Evolutionary conservation across 2,329 filamentous ascomycete species (phyloP).

Genomic region (Aspergillus amoenus): DNA sequence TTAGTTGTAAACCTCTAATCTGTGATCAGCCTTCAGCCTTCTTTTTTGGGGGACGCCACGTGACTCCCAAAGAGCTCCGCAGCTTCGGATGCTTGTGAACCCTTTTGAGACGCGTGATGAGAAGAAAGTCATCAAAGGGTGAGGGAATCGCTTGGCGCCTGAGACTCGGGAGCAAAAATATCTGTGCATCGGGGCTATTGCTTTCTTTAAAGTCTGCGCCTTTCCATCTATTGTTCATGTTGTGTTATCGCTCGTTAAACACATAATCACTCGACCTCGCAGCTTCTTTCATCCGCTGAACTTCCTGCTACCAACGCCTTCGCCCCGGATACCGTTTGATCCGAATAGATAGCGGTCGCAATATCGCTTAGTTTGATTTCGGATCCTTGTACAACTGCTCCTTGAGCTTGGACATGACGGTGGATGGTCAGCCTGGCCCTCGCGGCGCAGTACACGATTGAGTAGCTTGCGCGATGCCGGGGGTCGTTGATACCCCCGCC

Average conservation of each 20-base stretch:
- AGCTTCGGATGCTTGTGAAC: constrained; percentile 8
- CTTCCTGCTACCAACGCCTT: not conserved
- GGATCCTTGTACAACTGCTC: constrained; percentile 11
- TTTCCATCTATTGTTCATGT: not conserved
- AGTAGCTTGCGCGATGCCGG: constrained; percentile 40
- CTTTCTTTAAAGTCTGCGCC: not conserved
- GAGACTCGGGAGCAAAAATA: not conserved
- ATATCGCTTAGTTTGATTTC: not conserved
- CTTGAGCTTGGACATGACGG: constrained; percentile 38
- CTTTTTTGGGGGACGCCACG: constrained; percentile 5
- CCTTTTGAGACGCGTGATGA: constrained; percentile 3
- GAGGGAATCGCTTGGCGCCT: constrained; percentile 1
- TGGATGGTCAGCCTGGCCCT: constrained; percentile 37
- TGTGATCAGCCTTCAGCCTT: not conserved
- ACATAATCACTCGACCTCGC: not conserved
- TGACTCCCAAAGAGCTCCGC: constrained; percentile 12
- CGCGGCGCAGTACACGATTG: constrained; percentile 38
- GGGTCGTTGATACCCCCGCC: constrained; percentile 36
- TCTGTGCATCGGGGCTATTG: not conserved
- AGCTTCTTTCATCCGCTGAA: not conserved
- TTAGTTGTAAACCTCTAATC: not conserved
- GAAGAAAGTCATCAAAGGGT: constrained; percentile 4
- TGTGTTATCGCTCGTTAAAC: not conserved
- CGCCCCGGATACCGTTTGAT: not conserved
- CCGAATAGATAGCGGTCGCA: not conserved